Conservation (phyloP, 2,329 filamentous ascomycete genomes). For the Talaromyces atroroseus region DNA sequence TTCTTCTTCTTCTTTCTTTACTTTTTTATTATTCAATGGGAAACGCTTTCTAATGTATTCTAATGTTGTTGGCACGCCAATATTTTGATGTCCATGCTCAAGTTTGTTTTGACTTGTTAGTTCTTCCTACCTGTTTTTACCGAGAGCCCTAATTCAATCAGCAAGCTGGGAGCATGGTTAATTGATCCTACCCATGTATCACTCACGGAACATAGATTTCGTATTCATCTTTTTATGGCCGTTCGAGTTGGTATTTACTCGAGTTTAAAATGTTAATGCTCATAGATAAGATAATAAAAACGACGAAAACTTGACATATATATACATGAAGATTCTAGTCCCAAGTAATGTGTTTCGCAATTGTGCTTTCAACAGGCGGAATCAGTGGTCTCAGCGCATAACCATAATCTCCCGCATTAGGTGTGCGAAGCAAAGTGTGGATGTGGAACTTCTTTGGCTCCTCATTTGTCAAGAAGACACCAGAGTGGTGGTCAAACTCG, state of each 20-base stretch:
- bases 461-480: constrained; percentile 68
- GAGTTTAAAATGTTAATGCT: too few species aligned
- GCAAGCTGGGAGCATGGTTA: not conserved
- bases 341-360: constrained; percentile 35
- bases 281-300: not conserved
- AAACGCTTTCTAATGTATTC: not conserved
- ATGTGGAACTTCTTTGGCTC: constrained; percentile 74
- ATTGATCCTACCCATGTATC: not conserved
- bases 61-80: not conserved
- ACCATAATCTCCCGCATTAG: constrained; percentile 73
- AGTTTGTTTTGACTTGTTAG: not conserved
- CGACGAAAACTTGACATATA: not conserved
- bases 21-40: not conserved
- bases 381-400: constrained; percentile 43
- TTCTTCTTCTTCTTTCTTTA: not conserved
- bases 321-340: constrained; percentile 3
- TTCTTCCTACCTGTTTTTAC: not conserved
- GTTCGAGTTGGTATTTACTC: not conserved
- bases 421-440: constrained; percentile 66
- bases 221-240: not conserved
- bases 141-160: not conserved
- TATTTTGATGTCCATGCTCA: not conserved
- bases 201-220: not conserved
- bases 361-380: constrained; percentile 30
- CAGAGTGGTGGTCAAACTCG: constrained; percentile 76